These are phyloP conservation scores for Phalaenopsis aphrodite DNA, from an alignment of 106 monocot species.

Conservation along the genomic window DNA sequence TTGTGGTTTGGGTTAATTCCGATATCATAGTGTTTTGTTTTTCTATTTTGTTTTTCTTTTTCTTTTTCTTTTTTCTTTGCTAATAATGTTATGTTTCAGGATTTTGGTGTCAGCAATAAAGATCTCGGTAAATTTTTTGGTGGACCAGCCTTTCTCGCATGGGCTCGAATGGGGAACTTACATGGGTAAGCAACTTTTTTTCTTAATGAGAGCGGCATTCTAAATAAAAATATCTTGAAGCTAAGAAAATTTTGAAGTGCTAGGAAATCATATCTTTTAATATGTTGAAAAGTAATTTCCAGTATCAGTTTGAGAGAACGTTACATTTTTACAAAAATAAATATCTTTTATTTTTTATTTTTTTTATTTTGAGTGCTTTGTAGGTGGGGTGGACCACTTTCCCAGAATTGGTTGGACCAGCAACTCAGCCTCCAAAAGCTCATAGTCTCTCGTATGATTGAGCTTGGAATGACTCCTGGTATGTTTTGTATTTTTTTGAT, in stretches of 20 bases:
- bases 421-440: slow-evolving; percentile 67
- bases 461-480: slow-evolving; percentile 98
- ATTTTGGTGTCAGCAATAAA: slow-evolving; percentile 51
- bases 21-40: not conserved
- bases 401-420: slow-evolving; percentile 75
- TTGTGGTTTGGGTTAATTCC: not conserved
- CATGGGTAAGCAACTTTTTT: slow-evolving; percentile 56
- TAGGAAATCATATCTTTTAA: not conserved
- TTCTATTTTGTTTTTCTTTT: not conserved
- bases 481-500: slow-evolving; percentile 15
- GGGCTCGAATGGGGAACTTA: slow-evolving; percentile 97
- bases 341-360: not conserved
- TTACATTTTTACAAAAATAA: not conserved
- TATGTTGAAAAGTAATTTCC: not conserved
- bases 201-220: not conserved
- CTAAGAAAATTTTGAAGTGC: not conserved
- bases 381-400: slow-evolving; percentile 97
- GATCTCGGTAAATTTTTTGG: slow-evolving; percentile 77
- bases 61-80: slow-evolving; percentile 1
- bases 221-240: not conserved
- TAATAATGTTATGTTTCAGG: slow-evolving; percentile 33
- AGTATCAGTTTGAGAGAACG: not conserved
- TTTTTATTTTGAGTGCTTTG: not conserved
- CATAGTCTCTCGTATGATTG: slow-evolving; percentile 67
- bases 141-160: slow-evolving; percentile 95